Evolutionary conservation across 192 early-diverging fungal genomes (phyloP), one percentile per base, ranked within the genome.

Genomic region (Entrophospora sp.): DNA sequence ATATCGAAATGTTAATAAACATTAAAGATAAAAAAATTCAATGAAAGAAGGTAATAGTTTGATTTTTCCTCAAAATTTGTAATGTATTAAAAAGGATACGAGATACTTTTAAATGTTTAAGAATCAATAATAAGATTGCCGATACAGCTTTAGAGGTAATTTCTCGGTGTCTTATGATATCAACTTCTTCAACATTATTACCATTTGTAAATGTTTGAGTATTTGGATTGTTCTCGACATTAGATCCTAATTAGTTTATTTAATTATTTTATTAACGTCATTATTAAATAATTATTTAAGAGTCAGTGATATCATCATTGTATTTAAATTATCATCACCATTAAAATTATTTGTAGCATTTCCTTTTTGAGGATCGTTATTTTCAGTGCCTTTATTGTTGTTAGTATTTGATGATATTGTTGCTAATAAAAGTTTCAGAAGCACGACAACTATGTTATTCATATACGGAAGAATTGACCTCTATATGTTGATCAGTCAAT

Each of bases 71-170:
- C 18, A 48, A 48, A n/a, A 48, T 38, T 38, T 14, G 27, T 38
- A 18, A n/a, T 8, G 13, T 7, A 44, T 27, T 27, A 27, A n/a
- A 46, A 63, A 53, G 64, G 72, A 77, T 77, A 84, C 87, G 85
- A 38, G 83, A 80, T 13, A 79, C 73, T 67, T 92, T 92, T 42
- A 81, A 70, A 35, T 77, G 72, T 64, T 88, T 89, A 16, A 92
- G 57, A 6, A 91, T 71, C 4, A 85, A 61, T 12, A 89, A 38
- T 7, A 92, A 46, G 30, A 91, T 86, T 36, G 77, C 80, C 25
- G 87, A 85, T 3, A 91, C 77, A 5, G 84, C 81, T 55, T 87
- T 85, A 16, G 85, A 85, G 25, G 88, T 82, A 36, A 89, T 81
- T 69, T 92, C 88, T 35, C 81, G 81, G 67, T 91, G 80, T 25